Evolutionary conservation across 176 grass and related monocot genomes (phyloP), one percentile per base, ranked within the genome.

Genomic region (Aegilops tauschii): DNA sequence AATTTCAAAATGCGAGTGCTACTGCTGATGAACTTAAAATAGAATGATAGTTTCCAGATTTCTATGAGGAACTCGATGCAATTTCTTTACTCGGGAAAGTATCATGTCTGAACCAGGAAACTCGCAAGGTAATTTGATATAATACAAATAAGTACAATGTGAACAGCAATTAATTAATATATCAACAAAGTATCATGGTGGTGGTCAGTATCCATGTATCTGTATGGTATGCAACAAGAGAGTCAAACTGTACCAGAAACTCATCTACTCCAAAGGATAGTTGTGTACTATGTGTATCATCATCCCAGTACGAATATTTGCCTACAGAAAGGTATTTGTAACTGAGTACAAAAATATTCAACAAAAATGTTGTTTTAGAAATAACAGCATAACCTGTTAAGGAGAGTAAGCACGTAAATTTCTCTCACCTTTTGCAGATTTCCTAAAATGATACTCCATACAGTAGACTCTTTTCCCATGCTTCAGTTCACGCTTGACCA

Each of bases 361-460:
- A 65, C 23, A 37, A 79, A 86, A 29, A 71, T 36, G 5, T 18
- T 64, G 56, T 59, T 84, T 79, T 59, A 44, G 49, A 80, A 83
- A 79, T 81, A 82, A 77, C 20, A 68, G 9, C 32, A 25, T 39
- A 47, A 64, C 44, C 20, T 75, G 44, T 45, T 74, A 28, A 58
- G 82, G 5, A 59, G 12, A 70, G 66, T 74, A 42, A 58, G 65
- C 49, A 42, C 37, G 52, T 91, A 42, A 61, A 69, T 71, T 69
- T 69, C 20, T 25, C 28, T 85, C 77, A 98, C 96, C 92, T 84
- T 87, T 94, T 73, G 76, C 71, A 85, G 93, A 87, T 68, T 90
- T 91, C 83, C 85, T 84, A 85, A 98, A 98, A 85, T 96, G 80
- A 83, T 91, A 93, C 81, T 98, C 96, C 89, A 96, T 92, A 84